These are phyloP conservation scores for Phytopythium litorale DNA, from an alignment of 352 stramenopile genomes.

Conservation along the genomic window DNA sequence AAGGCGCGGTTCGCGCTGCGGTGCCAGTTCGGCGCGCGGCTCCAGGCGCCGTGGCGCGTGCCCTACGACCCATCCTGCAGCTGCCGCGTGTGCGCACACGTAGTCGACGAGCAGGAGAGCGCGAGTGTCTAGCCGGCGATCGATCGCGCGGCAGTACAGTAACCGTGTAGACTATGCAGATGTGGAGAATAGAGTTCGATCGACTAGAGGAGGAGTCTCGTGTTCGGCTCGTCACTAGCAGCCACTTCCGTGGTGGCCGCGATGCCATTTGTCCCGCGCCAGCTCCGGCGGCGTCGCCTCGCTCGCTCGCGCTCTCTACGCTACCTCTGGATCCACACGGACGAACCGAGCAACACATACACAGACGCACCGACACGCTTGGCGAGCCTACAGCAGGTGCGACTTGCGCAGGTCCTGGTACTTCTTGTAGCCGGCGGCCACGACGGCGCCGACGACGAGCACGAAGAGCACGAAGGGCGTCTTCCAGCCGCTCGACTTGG, in stretches of 20 bases:
- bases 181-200: not conserved
- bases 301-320: too few relatives aligned
- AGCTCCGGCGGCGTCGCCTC: too few relatives aligned
- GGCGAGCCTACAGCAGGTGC: constrained; percentile 66
- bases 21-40: constrained; percentile 47
- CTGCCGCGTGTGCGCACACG: constrained; percentile 60
- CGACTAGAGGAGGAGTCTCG: not conserved
- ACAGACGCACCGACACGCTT: not conserved
- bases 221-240: not conserved
- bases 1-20: constrained; percentile 65
- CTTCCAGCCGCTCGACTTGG: constrained; percentile 77
- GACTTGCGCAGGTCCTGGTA: constrained; percentile 87
- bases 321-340: not conserved
- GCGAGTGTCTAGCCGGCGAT: constrained; percentile 4
- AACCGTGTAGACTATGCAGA: constrained; percentile 1
- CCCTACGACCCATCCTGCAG: constrained; percentile 46
- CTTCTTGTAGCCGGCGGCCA: constrained; percentile 78
- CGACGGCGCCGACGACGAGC: constrained; percentile 53
- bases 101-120: constrained; percentile 18
- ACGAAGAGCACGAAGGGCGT: constrained; percentile 79
- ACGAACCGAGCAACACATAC: not conserved
- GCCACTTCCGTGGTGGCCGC: not conserved
- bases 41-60: constrained; percentile 48
- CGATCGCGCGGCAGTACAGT: not conserved
- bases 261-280: not conserved